Evolutionary conservation across 1,284 basidiomycete species (phyloP).

Genomic region (Ceraceosorus bombacis): DNA sequence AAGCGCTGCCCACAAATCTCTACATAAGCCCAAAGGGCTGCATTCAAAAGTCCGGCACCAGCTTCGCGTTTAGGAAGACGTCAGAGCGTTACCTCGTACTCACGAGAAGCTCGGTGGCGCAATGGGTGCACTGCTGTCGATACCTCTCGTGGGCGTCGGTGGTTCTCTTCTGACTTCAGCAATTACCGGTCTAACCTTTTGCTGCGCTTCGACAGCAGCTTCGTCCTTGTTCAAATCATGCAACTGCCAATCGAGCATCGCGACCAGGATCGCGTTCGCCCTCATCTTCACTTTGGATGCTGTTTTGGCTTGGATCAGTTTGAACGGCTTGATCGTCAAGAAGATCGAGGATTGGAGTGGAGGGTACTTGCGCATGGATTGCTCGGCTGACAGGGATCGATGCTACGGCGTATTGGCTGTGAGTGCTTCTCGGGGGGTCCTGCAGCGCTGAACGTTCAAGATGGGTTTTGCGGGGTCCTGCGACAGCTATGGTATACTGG

Average conservation of each 20-base stretch:
- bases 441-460: neutral
- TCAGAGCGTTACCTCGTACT: no score
- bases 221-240: slow-evolving; percentile 98
- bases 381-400: slow-evolving; percentile 64
- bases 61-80: no score
- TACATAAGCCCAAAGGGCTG: no score
- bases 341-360: slow-evolving; percentile 86
- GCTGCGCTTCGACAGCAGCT: slow-evolving; percentile 70
- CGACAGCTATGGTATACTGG: no score
- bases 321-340: slow-evolving; percentile 76
- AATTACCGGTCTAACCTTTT: slow-evolving; percentile 48
- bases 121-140: slow-evolving; percentile 74
- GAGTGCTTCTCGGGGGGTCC: slow-evolving; percentile 40
- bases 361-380: slow-evolving; percentile 98
- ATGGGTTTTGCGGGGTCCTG: no score
- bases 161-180: slow-evolving; percentile 55
- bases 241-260: slow-evolving; percentile 97
- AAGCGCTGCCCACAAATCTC: no score
- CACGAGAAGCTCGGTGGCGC: slow-evolving; percentile 5
- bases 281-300: slow-evolving; percentile 93
- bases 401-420: slow-evolving; percentile 97
- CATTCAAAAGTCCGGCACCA: no score
- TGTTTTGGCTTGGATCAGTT: slow-evolving; percentile 93
- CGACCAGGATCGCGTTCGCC: slow-evolving; percentile 91
- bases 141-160: slow-evolving; percentile 75